Base-by-base conservation (phyloP, 2,329 filamentous ascomycete species). In the Zasmidium citrigriseum region DNA sequence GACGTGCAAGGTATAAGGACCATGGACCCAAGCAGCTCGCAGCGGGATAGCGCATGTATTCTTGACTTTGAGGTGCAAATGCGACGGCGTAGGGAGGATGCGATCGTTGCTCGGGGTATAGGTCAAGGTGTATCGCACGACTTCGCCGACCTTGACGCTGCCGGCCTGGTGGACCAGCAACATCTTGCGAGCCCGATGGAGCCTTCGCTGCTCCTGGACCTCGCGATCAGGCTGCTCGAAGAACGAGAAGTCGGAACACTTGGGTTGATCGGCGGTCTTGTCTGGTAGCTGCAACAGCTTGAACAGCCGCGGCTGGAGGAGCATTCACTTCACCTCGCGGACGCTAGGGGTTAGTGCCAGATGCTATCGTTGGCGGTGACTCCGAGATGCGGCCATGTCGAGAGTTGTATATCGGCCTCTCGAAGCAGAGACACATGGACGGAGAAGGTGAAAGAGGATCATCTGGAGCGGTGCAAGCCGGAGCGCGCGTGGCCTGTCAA, bases 11-110 rank as follows among this genome's bases (percentile, higher is more conserved):
- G 88, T 96, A 73, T 99, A 99, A 1, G 95, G 95, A 0, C 95
- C 95, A 76, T 97, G 95, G 54, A 99, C 88, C 73, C 97, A 99
- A 57, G 95, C 95, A 54, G 95, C 95, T 70, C 95, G 90, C 41
- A 98, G 81, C 16, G 95, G 90, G 64, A 96, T 90, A 57, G 91
- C 89, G 41, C 90, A 95, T 10, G 90, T 93, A 75, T 99, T 99
- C 73, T 90, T 93, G 73, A 99, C 87, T 67, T 90, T 91, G 47
- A 99, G 85, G 75, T 91, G 86, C 38, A 99, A 85, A 67, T 86
- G 83, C 64, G 89, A 80, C 24, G 93, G 93, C 3, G 91, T 89
- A 3, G 95, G 95, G 2, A 96, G 83, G 71, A 97, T 96, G 66
- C 91, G 91, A 76, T 98, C 95, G 69, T 87, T 83, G 41, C 89